Base-by-base conservation (phyloP, 306 rosid species). In the Macrotyloma uniflorum region DNA sequence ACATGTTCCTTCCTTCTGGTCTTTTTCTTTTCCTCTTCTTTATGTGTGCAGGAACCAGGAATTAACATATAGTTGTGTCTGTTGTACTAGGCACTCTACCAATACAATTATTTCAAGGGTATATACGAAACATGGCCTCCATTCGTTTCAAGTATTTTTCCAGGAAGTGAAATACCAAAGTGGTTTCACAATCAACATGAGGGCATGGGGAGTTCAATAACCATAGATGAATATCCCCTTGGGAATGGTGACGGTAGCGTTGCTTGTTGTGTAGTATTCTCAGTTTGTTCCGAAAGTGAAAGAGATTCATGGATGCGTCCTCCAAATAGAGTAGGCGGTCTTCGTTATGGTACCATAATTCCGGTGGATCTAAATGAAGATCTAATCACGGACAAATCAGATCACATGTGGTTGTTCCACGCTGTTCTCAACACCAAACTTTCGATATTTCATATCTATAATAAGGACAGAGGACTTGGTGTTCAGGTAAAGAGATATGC, bases 331-430 rank as follows among this genome's bases (percentile, higher is more conserved):
- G 11, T 0, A 9, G 3, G 3, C 1, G 3, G 4, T 30, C 0
- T 2, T 30, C 0, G 1, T 9, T 2, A 0, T 13, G 11, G 0
- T 42, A 0, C 11, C 0, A 2, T 0, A 0, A 9, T 70, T 32
- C n/a, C 20, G 1, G 4, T 47, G 4, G 2, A 2, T 28, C 8
- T n/a, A 3, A 0, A n/a, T 10, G 8, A 0, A 18, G 49, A 50
- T 51, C 8, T 18, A 18, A 0, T n/a, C 23, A 7, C 57, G 1
- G 57, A 51, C 3, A 5, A 51, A 51, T 30, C 32, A 18, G 22
- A 51, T 71, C 50, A 50, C 50, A 35, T 71, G 9, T 19, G 45
- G 47, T 5, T 49, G 15, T 3, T 43, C 24, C 45, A 26, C 46
- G 24, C 11, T 66, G n/a, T 5, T n/a, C n/a, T n/a, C n/a, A n/a